Evolutionary conservation across 768 basidiomycete species (phyloP).

Genomic region (Xerocomus potaroensis): DNA sequence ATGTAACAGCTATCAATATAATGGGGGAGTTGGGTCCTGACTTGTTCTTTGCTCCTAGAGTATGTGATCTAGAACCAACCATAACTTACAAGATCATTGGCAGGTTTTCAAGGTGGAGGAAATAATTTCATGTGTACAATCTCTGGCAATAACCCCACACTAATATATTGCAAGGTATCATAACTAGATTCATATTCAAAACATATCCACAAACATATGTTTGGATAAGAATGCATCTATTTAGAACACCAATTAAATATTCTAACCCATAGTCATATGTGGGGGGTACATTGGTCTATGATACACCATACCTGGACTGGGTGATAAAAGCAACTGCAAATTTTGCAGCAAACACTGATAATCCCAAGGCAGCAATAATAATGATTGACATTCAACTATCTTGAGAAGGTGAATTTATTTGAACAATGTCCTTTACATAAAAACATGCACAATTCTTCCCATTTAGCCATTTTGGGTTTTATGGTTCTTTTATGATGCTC

Average conservation of each 20-base stretch:
- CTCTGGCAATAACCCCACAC: neutral
- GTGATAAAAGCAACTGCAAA: slow-evolving; percentile 10
- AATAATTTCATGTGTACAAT: slow-evolving; percentile 48
- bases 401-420: too few relatives aligned
- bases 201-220: slow-evolving; percentile 50
- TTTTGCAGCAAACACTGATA: slow-evolving; percentile 7
- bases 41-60: slow-evolving; percentile 39
- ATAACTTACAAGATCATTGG: neutral
- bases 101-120: slow-evolving; percentile 42
- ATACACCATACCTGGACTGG: neutral
- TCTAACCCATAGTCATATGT: neutral
- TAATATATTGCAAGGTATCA: slow-evolving; percentile 41
- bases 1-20: slow-evolving; percentile 38
- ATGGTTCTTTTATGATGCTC: too few relatives aligned
- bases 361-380: too few relatives aligned
- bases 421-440: too few relatives aligned
- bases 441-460: too few relatives aligned
- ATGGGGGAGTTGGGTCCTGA: slow-evolving; percentile 32
- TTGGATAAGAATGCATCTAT: slow-evolving; percentile 42
- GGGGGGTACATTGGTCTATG: slow-evolving; percentile 46
- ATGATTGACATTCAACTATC: too few relatives aligned
- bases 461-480: too few relatives aligned
- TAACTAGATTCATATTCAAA: slow-evolving; percentile 51
- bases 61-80: slow-evolving; percentile 9
- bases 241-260: neutral